These are phyloP conservation scores for Podospora tetraspora DNA, from an alignment of 495 filamentous ascomycete genomes.

Conservation along the genomic window DNA sequence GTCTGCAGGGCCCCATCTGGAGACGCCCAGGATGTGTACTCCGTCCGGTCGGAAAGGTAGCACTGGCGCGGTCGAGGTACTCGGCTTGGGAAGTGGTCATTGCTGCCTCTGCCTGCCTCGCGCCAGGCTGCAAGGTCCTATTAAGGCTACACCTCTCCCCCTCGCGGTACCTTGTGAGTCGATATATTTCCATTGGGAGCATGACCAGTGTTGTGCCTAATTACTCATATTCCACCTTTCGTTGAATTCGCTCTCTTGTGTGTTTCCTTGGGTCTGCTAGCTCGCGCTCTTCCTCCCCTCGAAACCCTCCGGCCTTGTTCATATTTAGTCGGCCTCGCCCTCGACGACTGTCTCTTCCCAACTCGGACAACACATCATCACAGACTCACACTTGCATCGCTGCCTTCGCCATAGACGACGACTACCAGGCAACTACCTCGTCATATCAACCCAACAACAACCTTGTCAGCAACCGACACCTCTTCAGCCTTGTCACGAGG, in stretches of 20 bases:
- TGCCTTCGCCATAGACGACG: not conserved
- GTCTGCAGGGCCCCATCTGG: slow-evolving; percentile 19
- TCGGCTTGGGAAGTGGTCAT: slow-evolving; percentile 14
- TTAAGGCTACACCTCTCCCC: slow-evolving; percentile 29
- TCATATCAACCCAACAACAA: not conserved
- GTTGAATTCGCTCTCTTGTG: slow-evolving; percentile 4
- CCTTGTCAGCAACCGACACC: not conserved
- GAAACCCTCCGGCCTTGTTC: slow-evolving; percentile 12
- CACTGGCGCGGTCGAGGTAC: slow-evolving; percentile 13
- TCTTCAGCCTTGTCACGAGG: slow-evolving; percentile 7
- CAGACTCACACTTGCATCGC: not conserved
- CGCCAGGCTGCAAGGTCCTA: slow-evolving; percentile 27
- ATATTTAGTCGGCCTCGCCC: slow-evolving; percentile 20
- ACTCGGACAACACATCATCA: not conserved
- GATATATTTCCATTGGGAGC: slow-evolving; percentile 20
- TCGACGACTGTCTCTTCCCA: slow-evolving; percentile 9
- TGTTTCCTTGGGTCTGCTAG: slow-evolving; percentile 19
- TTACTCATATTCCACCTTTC: slow-evolving; percentile 27
- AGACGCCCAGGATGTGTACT: slow-evolving; percentile 19
- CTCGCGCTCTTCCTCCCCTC: slow-evolving; percentile 6
- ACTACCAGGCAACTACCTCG: not conserved
- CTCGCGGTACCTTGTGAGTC: slow-evolving; percentile 24
- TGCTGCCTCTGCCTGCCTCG: slow-evolving; percentile 27
- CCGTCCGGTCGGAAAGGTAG: not conserved
- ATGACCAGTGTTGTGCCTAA: slow-evolving; percentile 30